These are phyloP conservation scores for Apocynum venetum DNA, from an alignment of 257 asterid species.

Conservation along the genomic window DNA sequence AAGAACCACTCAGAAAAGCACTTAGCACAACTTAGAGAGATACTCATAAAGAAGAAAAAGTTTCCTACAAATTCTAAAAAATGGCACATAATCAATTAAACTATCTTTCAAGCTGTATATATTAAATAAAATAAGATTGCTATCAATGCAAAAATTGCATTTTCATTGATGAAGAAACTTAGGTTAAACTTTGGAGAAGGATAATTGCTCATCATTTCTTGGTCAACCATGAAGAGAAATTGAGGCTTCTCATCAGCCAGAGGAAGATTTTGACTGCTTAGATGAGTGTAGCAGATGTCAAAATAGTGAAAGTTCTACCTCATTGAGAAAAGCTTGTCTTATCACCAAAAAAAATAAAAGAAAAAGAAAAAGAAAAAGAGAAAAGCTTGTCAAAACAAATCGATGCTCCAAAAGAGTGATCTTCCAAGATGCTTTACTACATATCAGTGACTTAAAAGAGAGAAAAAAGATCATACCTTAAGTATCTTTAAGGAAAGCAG, in stretches of 20 bases:
- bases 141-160: not conserved
- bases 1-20: not conserved
- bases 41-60: not conserved
- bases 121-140: too few relatives aligned
- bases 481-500: not conserved
- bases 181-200: not conserved
- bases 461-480: not conserved
- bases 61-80: too few relatives aligned
- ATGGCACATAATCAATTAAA: not conserved
- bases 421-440: not conserved
- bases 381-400: too few relatives aligned
- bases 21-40: not conserved
- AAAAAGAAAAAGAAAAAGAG: too few relatives aligned
- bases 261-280: not conserved
- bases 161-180: not conserved
- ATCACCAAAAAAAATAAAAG: too few relatives aligned
- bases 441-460: not conserved
- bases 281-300: not conserved
- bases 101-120: not conserved
- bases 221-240: not conserved
- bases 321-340: too few relatives aligned
- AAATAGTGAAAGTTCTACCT: not conserved
- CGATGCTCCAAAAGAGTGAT: too few relatives aligned
- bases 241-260: not conserved
- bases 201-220: not conserved